Percentiles rank a stretch among this genome's conserved stretches.
Evolutionary conservation across 495 filamentous ascomycete genomes (phyloP).

Genomic region (Cenococcum geophilum): DNA sequence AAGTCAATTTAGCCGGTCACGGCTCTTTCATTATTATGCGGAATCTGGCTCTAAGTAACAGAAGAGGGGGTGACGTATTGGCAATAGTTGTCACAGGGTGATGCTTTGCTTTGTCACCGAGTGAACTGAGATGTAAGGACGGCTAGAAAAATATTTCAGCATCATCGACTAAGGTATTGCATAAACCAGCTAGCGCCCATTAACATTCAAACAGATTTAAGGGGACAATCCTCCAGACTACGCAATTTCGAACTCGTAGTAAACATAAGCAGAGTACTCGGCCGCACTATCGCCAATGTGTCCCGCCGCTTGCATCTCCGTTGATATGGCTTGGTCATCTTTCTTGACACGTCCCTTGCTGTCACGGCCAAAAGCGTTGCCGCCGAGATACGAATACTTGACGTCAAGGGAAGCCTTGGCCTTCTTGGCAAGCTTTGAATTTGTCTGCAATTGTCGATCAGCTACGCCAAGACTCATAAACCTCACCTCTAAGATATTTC

Average conservation of each 20-base stretch:
- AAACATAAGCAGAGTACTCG: constrained; percentile 94
- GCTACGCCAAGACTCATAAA: not conserved
- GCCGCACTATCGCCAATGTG: constrained; percentile 50
- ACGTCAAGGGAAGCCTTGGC: constrained; percentile 74
- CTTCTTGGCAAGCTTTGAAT: constrained; percentile 72
- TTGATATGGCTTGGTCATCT: constrained; percentile 68
- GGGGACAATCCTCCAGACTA: constrained; percentile 22
- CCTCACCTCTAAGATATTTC: constrained; percentile 19
- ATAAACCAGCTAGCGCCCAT: not conserved
- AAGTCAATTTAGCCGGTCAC: too few species aligned
- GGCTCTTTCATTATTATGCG: too few species aligned
- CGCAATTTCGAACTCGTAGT: constrained; percentile 83
- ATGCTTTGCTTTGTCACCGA: too few species aligned
- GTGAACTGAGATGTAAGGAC: too few species aligned
- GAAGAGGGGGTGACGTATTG: too few species aligned
- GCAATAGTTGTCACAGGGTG: too few species aligned
- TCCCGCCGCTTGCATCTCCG: constrained; percentile 69
- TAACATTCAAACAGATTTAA: not conserved
- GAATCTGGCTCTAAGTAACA: too few species aligned
- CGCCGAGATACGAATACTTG: constrained; percentile 84
- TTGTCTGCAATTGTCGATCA: constrained; percentile 52
- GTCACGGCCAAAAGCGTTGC: constrained; percentile 89
- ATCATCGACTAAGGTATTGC: constrained; percentile 1
- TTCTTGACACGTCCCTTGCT: constrained; percentile 86
- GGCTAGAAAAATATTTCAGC: not conserved